Base-by-base conservation (phyloP, 1,284 basidiomycete genomes). In the Sporisorium exsertum region DNA sequence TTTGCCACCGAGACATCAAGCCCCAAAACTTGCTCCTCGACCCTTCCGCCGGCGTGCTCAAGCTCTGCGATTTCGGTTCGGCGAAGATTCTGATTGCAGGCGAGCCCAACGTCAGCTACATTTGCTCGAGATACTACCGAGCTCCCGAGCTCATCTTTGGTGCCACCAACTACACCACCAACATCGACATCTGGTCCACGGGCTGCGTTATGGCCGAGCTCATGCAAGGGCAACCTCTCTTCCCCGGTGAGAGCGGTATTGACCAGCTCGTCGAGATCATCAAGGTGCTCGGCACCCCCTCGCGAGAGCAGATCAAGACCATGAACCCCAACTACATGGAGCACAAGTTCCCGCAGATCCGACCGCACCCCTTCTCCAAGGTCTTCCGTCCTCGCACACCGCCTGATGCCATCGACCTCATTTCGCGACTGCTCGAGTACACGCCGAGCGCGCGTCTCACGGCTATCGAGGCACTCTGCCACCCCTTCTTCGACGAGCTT, bases 321-420 rank as follows among this genome's bases (percentile, higher is more conserved):
- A 99, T 99, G 96, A 99, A 99, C 88, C 96, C 97, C 56, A 86
- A 89, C 86, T 99, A 99, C 88, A 99, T 99, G 97, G 97, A 99
- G 87, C 96, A 99, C 91, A 98, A 98, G 87, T 99, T 99, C 89
- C 96, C 96, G 9, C 96, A 99, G 87, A 99, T 99, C 89, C 96
- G 97, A 87, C 94, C 95, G 42, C 86, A 86, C 80, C 86, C 85
- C 40, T 87, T 87, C 78, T 77, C 64, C 58, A 87, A 95, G 93
- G 97, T 99, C 65, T 99, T 99, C 91, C 92, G 96, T 80, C 95
- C 96, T 52, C 93, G 96, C 84, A 99, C 96, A 24, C 91, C 95
- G 13, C 91, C 93, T 42, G 96, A 98, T 86, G 94, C 96, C 68
- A 98, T 99, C 87, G 93, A 97, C 82, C 88, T 99, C 70, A 97